These are phyloP conservation scores for Sporothrix pseudoabietina DNA, from an alignment of 2,329 filamentous ascomycete genomes.

Conservation along the genomic window DNA sequence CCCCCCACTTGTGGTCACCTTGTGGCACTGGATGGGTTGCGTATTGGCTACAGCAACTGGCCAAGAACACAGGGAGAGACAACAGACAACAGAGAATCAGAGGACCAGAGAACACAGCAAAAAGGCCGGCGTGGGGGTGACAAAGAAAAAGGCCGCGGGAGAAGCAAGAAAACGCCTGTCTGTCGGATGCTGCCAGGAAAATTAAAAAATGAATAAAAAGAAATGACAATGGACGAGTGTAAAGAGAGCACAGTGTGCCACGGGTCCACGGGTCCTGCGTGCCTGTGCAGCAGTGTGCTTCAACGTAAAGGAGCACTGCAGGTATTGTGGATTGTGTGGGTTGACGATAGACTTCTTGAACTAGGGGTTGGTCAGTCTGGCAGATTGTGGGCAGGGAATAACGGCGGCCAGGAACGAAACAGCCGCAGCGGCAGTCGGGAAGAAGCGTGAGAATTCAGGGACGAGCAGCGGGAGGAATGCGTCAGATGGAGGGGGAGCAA, in stretches of 20 bases:
- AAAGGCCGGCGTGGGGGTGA: not conserved
- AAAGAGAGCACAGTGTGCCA: constrained; percentile 4
- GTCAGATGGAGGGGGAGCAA: not conserved
- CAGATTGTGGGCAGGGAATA: constrained; percentile 1
- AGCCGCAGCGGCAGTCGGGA: constrained; percentile 20
- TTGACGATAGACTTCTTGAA: not conserved
- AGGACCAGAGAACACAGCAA: not conserved
- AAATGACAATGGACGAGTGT: not conserved
- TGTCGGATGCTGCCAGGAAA: not conserved
- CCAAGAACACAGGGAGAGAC: not conserved
- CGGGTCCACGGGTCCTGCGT: constrained; percentile 20
- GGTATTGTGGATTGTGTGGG: not conserved
- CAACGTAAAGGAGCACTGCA: not conserved
- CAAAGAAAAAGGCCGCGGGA: not conserved
- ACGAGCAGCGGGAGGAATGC: not conserved
- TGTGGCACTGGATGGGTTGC: constrained; percentile 8
- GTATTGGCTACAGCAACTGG: constrained; percentile 14
- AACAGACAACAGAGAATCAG: not conserved
- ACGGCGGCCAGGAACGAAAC: constrained; percentile 15
- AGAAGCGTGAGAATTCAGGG: constrained; percentile 17
- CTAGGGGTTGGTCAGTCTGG: not conserved
- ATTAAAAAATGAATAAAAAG: no score
- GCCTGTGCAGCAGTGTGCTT: constrained; percentile 10
- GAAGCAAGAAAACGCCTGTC: not conserved
- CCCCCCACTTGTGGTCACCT: not conserved